A percentile compares a stretch with the other conserved stretches of the same genome.
Evolutionary conservation across 306 rosid species (phyloP).

Genomic region (Gastrolobium villosum): DNA sequence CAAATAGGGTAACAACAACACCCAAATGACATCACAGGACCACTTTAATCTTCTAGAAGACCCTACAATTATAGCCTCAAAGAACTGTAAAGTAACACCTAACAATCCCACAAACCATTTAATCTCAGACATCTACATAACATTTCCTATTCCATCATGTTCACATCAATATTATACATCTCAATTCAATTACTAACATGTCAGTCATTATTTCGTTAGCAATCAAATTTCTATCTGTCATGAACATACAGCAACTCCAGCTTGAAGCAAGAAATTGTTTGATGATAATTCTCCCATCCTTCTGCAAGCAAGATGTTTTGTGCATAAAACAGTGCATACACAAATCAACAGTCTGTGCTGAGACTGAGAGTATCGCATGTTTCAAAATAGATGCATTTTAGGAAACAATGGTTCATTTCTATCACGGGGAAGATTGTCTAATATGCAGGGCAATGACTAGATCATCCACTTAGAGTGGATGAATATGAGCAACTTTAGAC

Average conservation of each 20-base stretch:
- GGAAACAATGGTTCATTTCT: constrained; percentile 40
- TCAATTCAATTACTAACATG: constrained; percentile 26
- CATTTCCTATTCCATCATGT: neutral
- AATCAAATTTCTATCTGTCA: constrained; percentile 26
- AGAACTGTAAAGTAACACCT: constrained; percentile 34
- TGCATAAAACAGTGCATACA: constrained; percentile 26
- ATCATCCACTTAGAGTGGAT: constrained; percentile 6
- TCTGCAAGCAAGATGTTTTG: constrained; percentile 27
- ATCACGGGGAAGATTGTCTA: neutral
- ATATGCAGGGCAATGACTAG: constrained; percentile 14
- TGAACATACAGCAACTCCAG: constrained; percentile 31
- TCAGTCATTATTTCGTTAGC: constrained; percentile 35
- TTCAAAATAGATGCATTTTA: constrained; percentile 28
- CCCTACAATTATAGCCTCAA: constrained; percentile 7
- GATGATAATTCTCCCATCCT: constrained; percentile 33
- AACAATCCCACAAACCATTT: constrained; percentile 19
- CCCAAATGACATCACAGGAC: constrained; percentile 33
- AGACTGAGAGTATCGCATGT: constrained; percentile 24
- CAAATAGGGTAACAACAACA: neutral
- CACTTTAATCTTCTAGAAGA: constrained; percentile 19
- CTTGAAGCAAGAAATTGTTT: constrained; percentile 21
- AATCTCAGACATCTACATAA: constrained; percentile 15
- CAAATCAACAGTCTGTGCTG: constrained; percentile 5
- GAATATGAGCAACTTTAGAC: constrained; percentile 30
- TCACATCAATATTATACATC: neutral